Evolutionary conservation across 139 green algal genomes (phyloP), one percentile per base, ranked within the genome.

Genomic region (Chlamydomonas eustigma): DNA sequence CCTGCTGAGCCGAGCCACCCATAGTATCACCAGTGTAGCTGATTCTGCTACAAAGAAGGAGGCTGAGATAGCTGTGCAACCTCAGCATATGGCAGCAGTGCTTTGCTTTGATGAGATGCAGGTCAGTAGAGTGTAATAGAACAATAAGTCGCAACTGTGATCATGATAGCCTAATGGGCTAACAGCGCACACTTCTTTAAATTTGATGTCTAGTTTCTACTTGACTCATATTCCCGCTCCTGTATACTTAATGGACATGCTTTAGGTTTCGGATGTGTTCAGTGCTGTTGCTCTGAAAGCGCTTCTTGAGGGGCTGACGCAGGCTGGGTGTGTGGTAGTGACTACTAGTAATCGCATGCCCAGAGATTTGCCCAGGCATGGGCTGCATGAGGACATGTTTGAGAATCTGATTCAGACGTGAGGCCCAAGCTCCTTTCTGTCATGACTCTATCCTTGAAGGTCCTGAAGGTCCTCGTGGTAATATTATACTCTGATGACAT

Each of bases 81-180:
- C 58, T 30, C 52, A 67, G 72, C 64, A 70, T n/a, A 58, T 78
- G 22, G 72, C 85, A 1, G 81, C 83, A 2, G 33, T 94, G 22
- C 78, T 96, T 38, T 93, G 84, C 76, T 94, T 96, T 51, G 91
- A 96, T 64, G 91, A 96, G 65, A 65, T 95, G 50, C 89, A 94
- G 78, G 85, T 92, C 39, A 0, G 84, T 39, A 44, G 34, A 24
- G 24, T 64, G 37, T 69, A 30, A 37, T 18, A 37, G 58, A n/a
- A n/a, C n/a, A n/a, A n/a, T n/a, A n/a, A n/a, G n/a, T n/a, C n/a
- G n/a, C n/a, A n/a, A n/a, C n/a, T n/a, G n/a, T n/a, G n/a, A n/a
- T n/a, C n/a, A n/a, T n/a, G n/a, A n/a, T n/a, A n/a, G n/a, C n/a
- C n/a, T n/a, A n/a, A n/a, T n/a, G n/a, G n/a, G n/a, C n/a, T n/a